Conservation (phyloP, 2,329 filamentous ascomycete species). For the Aureobasidium sp. region DNA sequence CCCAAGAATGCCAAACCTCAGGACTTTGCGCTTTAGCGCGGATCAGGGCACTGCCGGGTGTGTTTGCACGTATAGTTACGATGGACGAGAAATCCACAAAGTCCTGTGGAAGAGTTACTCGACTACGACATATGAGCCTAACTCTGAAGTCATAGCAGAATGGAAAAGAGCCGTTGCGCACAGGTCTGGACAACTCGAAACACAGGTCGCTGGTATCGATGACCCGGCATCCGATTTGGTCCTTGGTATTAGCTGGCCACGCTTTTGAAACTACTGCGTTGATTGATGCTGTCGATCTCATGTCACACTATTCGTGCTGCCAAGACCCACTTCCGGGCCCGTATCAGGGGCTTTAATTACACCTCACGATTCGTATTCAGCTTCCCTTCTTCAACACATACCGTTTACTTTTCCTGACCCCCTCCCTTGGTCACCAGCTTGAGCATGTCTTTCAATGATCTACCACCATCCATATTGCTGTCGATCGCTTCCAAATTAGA, state of each 20-base stretch:
- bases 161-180: background rate
- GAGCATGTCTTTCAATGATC: too few species aligned
- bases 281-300: too few species aligned
- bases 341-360: too few species aligned
- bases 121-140: background rate
- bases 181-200: background rate
- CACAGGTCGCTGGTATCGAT: background rate
- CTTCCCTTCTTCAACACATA: too few species aligned
- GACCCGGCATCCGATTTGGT: background rate
- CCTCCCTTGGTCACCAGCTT: too few species aligned
- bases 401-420: too few species aligned
- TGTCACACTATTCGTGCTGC: too few species aligned
- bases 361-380: too few species aligned
- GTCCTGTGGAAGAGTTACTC: background rate
- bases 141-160: background rate
- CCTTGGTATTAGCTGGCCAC: background rate
- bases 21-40: background rate
- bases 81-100: background rate
- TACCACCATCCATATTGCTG: too few species aligned
- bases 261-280: background rate
- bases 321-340: too few species aligned
- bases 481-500: too few species aligned
- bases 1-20: background rate
- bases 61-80: background rate
- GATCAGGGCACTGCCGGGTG: background rate